phyloP scores from a whole-genome alignment of 148 eudicot genomes.

The Diospyros kaki region DNA sequence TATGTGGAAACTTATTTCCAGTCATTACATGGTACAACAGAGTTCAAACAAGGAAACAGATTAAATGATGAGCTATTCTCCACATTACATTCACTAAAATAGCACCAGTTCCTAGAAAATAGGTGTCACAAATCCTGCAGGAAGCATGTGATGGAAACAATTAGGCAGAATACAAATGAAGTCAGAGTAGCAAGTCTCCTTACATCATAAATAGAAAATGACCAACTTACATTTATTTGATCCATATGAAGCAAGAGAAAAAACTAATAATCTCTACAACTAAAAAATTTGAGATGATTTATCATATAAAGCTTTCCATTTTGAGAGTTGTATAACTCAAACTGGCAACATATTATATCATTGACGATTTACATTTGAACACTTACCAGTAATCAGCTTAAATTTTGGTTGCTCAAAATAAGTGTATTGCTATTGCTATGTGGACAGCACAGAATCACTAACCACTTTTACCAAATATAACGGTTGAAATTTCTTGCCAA shows the following conservation, averaged over 20 bases:
- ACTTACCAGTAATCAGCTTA: not conserved
- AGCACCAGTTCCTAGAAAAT: not conserved
- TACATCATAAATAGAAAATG: not conserved
- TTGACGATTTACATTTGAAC: not conserved
- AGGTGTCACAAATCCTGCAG: conserved; percentile 14
- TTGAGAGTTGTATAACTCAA: not conserved
- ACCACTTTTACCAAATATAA: too few species aligned
- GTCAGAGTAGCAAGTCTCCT: not conserved
- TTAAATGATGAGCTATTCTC: not conserved
- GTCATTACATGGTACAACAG: not conserved
- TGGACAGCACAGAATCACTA: too few species aligned
- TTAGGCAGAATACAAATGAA: conserved; percentile 4
- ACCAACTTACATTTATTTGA: not conserved
- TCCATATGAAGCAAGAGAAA: not conserved
- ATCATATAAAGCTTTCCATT: not conserved
- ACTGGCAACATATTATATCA: not conserved
- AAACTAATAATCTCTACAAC: not conserved
- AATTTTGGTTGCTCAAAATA: not conserved
- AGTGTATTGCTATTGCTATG: too few species aligned
- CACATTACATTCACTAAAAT: conserved; percentile 7
- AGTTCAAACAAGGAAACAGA: not conserved
- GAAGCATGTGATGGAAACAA: conserved; percentile 1
- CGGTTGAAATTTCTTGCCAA: too few species aligned
- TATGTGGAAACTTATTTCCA: not conserved
- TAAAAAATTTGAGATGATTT: too few species aligned